These are phyloP conservation scores for Apiotrichum sp. DNA, from an alignment of 1,284 basidiomycete genomes.

Conservation along the genomic window DNA sequence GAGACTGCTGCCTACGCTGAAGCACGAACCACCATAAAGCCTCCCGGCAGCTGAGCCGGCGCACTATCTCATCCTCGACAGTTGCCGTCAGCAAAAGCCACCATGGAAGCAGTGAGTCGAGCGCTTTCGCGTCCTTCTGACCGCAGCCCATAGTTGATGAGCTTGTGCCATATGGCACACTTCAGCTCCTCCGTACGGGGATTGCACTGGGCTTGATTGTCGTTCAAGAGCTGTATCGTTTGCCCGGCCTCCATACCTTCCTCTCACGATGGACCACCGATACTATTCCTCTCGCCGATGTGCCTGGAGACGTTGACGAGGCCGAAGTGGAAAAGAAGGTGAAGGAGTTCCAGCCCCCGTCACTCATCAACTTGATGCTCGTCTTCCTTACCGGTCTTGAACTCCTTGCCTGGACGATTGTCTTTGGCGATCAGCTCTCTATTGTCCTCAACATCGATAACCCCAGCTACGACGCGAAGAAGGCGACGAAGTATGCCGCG, in stretches of 20 bases:
- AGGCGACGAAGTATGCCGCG: conserved; percentile 9
- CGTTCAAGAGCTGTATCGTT: neutral
- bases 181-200: neutral
- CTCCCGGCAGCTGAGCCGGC: no score
- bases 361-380: conserved; percentile 13
- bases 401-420: conserved; percentile 31
- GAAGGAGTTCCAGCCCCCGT: conserved; percentile 2
- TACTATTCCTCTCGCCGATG: conserved; percentile 3
- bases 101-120: no score
- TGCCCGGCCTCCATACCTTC: neutral
- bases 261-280: conserved; percentile 11
- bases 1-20: no score
- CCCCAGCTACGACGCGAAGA: neutral
- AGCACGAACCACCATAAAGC: no score
- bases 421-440: conserved; percentile 25
- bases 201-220: neutral
- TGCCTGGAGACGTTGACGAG: conserved; percentile 3
- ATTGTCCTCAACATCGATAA: conserved; percentile 5
- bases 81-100: no score
- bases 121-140: no score
- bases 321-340: conserved; percentile 4
- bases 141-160: neutral
- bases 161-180: neutral
- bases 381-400: conserved; percentile 22
- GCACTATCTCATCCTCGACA: no score